Evolutionary conservation across 768 basidiomycete genomes (phyloP).

Genomic region (Xerocomellus amylosporus): DNA sequence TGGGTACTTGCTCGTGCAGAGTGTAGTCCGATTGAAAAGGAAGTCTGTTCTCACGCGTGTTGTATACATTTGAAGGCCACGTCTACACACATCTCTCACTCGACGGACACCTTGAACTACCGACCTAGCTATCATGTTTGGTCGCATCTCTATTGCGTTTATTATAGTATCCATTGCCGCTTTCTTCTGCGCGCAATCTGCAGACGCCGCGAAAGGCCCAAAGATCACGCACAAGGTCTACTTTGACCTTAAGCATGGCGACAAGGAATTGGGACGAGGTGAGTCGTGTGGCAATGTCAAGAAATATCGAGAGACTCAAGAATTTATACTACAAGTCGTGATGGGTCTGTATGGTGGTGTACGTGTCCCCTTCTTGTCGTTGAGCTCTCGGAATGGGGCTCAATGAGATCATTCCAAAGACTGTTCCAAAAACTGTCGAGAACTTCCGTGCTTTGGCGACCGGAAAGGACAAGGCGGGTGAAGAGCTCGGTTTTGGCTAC

Average conservation of each 20-base stretch:
- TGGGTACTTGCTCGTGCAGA: neutral
- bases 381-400: neutral
- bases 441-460: slow-evolving; percentile 95
- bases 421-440: slow-evolving; percentile 94
- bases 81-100: slow-evolving; percentile 18
- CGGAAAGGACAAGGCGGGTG: slow-evolving; percentile 64
- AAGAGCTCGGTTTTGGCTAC: slow-evolving; percentile 82
- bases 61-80: slow-evolving; percentile 13
- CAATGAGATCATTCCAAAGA: slow-evolving; percentile 41
- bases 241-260: slow-evolving; percentile 95
- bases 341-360: slow-evolving; percentile 92
- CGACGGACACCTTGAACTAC: neutral
- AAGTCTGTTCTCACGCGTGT: slow-evolving; percentile 23
- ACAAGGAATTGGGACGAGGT: slow-evolving; percentile 81
- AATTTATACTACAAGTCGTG: slow-evolving; percentile 47
- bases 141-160: slow-evolving; percentile 59
- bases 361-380: slow-evolving; percentile 23
- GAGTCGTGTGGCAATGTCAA: slow-evolving; percentile 17
- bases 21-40: slow-evolving; percentile 11
- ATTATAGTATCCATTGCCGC: slow-evolving; percentile 62
- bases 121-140: slow-evolving; percentile 43
- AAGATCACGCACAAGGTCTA: slow-evolving; percentile 90
- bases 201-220: slow-evolving; percentile 82
- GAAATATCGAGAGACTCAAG: slow-evolving; percentile 1
- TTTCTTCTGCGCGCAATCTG: slow-evolving; percentile 68